These are phyloP conservation scores for Castanopsis chinensis DNA, from an alignment of 306 rosid species.

Conservation along the genomic window DNA sequence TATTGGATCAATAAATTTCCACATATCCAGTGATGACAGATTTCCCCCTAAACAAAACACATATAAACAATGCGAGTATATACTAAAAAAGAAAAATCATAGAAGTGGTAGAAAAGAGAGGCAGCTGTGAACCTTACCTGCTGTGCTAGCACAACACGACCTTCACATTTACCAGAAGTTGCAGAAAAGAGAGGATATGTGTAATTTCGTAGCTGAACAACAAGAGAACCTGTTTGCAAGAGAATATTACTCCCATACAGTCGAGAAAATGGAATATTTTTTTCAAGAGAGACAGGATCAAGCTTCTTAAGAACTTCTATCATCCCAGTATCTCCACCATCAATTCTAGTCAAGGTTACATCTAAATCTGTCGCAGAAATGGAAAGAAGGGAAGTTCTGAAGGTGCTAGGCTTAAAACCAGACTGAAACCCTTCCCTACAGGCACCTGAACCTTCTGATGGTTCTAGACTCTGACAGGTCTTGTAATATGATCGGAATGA, in stretches of 20 bases:
- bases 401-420: conserved; percentile 85
- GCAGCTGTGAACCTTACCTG: conserved; percentile 57
- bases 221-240: conserved; percentile 68
- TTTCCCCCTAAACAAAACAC: not conserved
- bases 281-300: conserved; percentile 82
- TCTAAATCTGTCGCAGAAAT: conserved; percentile 74
- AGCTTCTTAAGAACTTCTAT: conserved; percentile 76
- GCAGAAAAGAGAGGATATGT: conserved; percentile 82
- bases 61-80: not conserved
- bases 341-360: conserved; percentile 77
- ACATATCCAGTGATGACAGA: not conserved
- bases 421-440: conserved; percentile 75
- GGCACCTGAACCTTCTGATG: conserved; percentile 90
- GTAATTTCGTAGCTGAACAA: conserved; percentile 75
- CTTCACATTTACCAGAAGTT: conserved; percentile 81
- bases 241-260: conserved; percentile 78
- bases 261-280: conserved; percentile 86
- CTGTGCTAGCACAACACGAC: conserved; percentile 84
- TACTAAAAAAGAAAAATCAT: conserved; percentile 13
- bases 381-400: conserved; percentile 82
- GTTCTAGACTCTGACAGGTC: conserved; percentile 73
- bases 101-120: conserved; percentile 9
- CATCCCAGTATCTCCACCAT: conserved; percentile 92
- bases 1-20: not conserved
- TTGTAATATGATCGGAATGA: conserved; percentile 85